These are phyloP conservation scores for Tricholomella constricta DNA, from an alignment of 768 basidiomycete genomes.

Conservation along the genomic window DNA sequence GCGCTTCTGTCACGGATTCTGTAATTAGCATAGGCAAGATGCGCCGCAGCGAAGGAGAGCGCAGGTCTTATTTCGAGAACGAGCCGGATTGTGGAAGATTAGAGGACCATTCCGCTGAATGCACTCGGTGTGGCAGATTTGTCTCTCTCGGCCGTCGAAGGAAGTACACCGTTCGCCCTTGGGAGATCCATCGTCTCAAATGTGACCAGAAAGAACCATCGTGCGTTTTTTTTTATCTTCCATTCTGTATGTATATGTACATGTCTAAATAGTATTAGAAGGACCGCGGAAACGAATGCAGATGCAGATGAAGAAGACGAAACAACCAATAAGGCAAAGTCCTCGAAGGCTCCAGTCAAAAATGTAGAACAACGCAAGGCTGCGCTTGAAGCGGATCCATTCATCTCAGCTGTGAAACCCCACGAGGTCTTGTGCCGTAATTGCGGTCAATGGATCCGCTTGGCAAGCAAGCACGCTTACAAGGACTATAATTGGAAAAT, in stretches of 20 bases:
- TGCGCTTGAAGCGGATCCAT: conserved; percentile 54
- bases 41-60: conserved; percentile 62
- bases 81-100: conserved; percentile 58
- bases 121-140: conserved; percentile 57
- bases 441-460: conserved; percentile 65
- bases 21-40: conserved; percentile 40
- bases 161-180: conserved; percentile 59
- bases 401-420: conserved; percentile 49
- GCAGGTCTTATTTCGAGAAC: conserved; percentile 63
- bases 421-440: conserved; percentile 57
- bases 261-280: background rate
- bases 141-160: conserved; percentile 57
- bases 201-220: conserved; percentile 47
- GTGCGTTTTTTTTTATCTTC: conserved; percentile 23
- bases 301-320: conserved; percentile 17
- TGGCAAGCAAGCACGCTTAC: conserved; percentile 47
- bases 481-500: conserved; percentile 51
- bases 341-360: conserved; percentile 16
- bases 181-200: conserved; percentile 58
- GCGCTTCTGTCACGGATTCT: conserved; percentile 57
- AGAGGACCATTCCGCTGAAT: conserved; percentile 60
- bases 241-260: background rate
- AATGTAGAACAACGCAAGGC: conserved; percentile 50
- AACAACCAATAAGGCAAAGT: conserved; percentile 6
- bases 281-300: conserved; percentile 22